Conservation (phyloP, 2,329 filamentous ascomycete species). For the Rutstroemia sydowiana region DNA sequence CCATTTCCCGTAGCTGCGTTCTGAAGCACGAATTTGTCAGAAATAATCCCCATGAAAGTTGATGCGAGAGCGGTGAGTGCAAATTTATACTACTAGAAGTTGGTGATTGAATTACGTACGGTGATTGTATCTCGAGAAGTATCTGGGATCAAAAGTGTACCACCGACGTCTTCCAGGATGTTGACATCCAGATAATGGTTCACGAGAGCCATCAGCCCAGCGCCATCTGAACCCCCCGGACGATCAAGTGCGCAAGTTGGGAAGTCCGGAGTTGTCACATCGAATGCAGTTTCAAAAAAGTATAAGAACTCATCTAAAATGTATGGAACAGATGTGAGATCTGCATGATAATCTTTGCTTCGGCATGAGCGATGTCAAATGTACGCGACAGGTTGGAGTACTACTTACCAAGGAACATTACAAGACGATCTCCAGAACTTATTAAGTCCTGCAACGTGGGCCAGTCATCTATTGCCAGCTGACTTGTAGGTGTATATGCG, state of each 20-base stretch:
- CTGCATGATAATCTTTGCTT: conserved; percentile 49
- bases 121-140: conserved; percentile 34
- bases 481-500: conserved; percentile 23
- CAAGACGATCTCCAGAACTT: conserved; percentile 50
- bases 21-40: not conserved
- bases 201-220: conserved; percentile 46
- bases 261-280: conserved; percentile 43
- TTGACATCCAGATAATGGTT: conserved; percentile 57
- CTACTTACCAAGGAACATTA: conserved; percentile 60
- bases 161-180: too few relatives aligned
- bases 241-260: conserved; percentile 60
- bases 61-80: not conserved
- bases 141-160: conserved; percentile 45
- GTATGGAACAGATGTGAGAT: conserved; percentile 47
- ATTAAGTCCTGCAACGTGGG: conserved; percentile 65
- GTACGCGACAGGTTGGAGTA: too few relatives aligned
- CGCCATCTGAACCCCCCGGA: conserved; percentile 39
- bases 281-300: conserved; percentile 68
- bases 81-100: too few relatives aligned
- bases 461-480: conserved; percentile 47
- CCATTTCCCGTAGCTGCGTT: conserved; percentile 37
- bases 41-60: not conserved
- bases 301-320: conserved; percentile 57
- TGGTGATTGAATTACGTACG: not conserved
- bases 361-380: not conserved